These are phyloP conservation scores for Nakaseomyces nivariensis DNA, from an alignment of 1,139 yeast genomes.

Conservation along the genomic window DNA sequence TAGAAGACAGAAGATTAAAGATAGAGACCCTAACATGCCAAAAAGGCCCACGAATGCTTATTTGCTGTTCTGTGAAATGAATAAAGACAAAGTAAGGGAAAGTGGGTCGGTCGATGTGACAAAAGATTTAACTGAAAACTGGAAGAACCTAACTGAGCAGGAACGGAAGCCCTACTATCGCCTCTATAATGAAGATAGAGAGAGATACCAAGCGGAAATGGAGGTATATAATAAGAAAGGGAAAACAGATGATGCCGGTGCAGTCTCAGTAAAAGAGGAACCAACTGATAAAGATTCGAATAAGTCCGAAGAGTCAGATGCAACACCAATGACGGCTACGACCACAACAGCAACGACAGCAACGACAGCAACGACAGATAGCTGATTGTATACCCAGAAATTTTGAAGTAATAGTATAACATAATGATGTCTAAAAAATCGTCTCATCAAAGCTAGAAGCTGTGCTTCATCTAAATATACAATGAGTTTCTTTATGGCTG, in stretches of 20 bases:
- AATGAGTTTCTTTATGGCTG: too few relatives aligned
- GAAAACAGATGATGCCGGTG: slow-evolving; percentile 11
- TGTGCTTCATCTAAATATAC: too few relatives aligned
- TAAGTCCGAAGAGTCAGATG: not conserved
- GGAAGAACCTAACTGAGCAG: slow-evolving; percentile 68
- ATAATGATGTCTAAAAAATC: too few relatives aligned
- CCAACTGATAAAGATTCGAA: not conserved
- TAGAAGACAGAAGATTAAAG: slow-evolving; percentile 28
- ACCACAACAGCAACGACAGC: not conserved
- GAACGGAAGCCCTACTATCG: slow-evolving; percentile 68
- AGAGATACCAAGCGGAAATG: slow-evolving; percentile 68
- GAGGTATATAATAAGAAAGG: slow-evolving; percentile 40
- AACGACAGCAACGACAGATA: not conserved
- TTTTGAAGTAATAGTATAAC: not conserved
- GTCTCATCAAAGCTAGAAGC: too few relatives aligned
- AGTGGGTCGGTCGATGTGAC: slow-evolving; percentile 56
- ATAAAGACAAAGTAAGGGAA: slow-evolving; percentile 62
- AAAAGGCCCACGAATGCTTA: slow-evolving; percentile 88
- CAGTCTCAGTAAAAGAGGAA: slow-evolving; percentile 12
- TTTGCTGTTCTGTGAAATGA: slow-evolving; percentile 75
- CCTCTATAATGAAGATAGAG: slow-evolving; percentile 69
- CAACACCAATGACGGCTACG: not conserved
- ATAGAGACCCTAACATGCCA: slow-evolving; percentile 73
- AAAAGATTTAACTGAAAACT: slow-evolving; percentile 70
- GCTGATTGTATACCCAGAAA: not conserved